Conservation (phyloP, 148 eudicot genomes). For the Diospyros lotus region DNA sequence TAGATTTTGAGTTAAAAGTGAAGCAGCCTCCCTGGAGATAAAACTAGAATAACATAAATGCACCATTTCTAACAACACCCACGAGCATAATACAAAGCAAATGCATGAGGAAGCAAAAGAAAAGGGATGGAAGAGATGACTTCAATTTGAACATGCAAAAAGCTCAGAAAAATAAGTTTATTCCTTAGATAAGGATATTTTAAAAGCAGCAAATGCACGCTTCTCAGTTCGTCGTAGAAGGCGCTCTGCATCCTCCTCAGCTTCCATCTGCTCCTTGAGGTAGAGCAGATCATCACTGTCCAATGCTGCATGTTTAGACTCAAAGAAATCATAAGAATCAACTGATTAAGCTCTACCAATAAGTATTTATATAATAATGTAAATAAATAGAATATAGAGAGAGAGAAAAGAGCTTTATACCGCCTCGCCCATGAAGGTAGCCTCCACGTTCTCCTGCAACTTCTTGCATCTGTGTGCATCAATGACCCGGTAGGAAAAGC, state of each 20-base stretch:
- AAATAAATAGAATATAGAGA: not conserved
- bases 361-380: not conserved
- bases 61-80: too few relatives aligned
- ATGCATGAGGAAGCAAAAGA: not conserved
- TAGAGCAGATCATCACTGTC: slow-evolving; percentile 98
- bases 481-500: slow-evolving; percentile 63
- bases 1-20: too few relatives aligned
- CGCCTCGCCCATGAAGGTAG: slow-evolving; percentile 98
- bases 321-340: slow-evolving; percentile 19
- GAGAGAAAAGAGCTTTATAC: slow-evolving; percentile 35
- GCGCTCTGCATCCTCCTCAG: slow-evolving; percentile 99
- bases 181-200: slow-evolving; percentile 63
- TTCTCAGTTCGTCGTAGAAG: slow-evolving; percentile 91
- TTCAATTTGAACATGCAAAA: not conserved
- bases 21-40: not conserved
- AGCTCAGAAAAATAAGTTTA: not conserved
- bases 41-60: not conserved
- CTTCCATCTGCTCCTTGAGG: slow-evolving; percentile 99
- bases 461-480: slow-evolving; percentile 94
- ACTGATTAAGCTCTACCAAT: not conserved
- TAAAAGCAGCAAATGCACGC: slow-evolving; percentile 95
- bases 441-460: slow-evolving; percentile 99
- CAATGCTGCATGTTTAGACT: slow-evolving; percentile 73
- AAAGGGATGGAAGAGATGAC: not conserved
- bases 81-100: too few relatives aligned